Evolutionary conservation across 2,329 filamentous ascomycete genomes (phyloP).

Genomic region (Chaetothyriales sp.): DNA sequence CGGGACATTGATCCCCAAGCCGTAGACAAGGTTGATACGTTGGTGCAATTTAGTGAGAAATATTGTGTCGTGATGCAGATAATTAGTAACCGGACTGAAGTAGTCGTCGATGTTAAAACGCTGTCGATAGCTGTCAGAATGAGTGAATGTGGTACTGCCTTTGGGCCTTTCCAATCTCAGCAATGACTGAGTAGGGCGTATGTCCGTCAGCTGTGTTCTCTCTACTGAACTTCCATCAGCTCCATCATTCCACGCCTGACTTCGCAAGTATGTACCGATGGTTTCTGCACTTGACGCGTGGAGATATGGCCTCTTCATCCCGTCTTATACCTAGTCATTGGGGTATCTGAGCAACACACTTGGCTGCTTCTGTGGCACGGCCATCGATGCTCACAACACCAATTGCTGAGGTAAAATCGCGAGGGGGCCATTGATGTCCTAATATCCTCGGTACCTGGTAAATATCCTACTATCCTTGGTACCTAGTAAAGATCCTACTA

Average conservation of each 20-base stretch:
- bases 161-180: not conserved
- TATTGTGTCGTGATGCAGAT: constrained; percentile 36
- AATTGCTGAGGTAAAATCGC: not conserved
- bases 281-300: not conserved
- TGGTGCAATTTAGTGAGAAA: constrained; percentile 36
- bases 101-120: constrained; percentile 19
- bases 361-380: too few species aligned
- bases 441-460: not conserved
- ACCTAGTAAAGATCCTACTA: not conserved
- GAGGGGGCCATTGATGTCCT: not conserved
- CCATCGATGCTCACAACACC: not conserved
- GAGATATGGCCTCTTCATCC: not conserved
- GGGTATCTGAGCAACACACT: not conserved
- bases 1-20: constrained; percentile 28
- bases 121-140: too few species aligned
- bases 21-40: constrained; percentile 31
- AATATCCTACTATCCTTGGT: not conserved
- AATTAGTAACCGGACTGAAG: constrained; percentile 24
- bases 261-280: too few species aligned
- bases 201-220: too few species aligned
- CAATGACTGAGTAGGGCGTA: too few species aligned
- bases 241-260: too few species aligned
- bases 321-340: not conserved
- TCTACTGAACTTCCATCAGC: too few species aligned
- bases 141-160: too few species aligned